A percentile compares a stretch with the other conserved stretches of the same genome.
These are phyloP conservation scores for Lipomyces yamanashiensis DNA, from an alignment of 805 yeast genomes.

Conservation along the genomic window DNA sequence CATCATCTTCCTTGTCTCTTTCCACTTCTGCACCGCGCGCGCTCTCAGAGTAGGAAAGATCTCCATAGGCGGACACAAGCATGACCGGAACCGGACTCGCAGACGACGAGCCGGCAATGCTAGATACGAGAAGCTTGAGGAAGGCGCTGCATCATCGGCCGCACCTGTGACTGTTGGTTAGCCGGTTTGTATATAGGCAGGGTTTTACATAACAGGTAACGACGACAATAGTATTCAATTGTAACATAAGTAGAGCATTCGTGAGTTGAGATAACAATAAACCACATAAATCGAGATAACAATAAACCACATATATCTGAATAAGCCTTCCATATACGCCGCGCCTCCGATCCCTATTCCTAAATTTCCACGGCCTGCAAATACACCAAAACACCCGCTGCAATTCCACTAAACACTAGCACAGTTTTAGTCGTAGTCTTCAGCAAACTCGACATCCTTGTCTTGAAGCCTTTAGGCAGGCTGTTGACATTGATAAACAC, in stretches of 20 bases:
- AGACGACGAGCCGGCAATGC: neutral
- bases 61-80: conserved; percentile 28
- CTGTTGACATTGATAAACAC: conserved; percentile 1
- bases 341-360: neutral
- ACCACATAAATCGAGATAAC: too few species aligned
- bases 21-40: conserved; percentile 34
- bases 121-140: conserved; percentile 28
- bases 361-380: neutral
- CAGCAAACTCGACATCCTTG: neutral
- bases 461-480: neutral
- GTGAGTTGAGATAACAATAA: neutral
- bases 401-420: neutral
- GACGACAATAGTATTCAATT: neutral
- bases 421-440: neutral
- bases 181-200: neutral
- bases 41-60: conserved; percentile 28
- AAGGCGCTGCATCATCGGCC: conserved; percentile 8
- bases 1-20: conserved; percentile 21
- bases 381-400: neutral
- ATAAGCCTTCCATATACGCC: too few species aligned
- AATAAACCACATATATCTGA: too few species aligned
- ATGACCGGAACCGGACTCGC: conserved; percentile 7
- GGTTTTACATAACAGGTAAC: neutral
- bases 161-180: conserved; percentile 14
- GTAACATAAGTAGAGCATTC: neutral